phyloP scores from a whole-genome alignment of 2,329 filamentous ascomycete species.

The Podosphaera xanthii region DNA sequence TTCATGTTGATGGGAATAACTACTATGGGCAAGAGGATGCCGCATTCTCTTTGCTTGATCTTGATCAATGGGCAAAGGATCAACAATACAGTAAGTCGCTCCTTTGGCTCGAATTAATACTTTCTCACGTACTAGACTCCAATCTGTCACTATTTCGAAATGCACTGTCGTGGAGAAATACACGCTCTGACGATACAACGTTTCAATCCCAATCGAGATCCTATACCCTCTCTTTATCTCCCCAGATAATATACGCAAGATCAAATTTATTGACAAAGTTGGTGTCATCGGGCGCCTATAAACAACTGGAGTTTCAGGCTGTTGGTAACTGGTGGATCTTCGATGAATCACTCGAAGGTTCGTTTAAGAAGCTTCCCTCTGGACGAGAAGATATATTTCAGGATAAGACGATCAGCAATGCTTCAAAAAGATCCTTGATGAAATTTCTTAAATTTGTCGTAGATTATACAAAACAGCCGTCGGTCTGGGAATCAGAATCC shows the following conservation, averaged over 20 bases:
- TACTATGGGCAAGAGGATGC: conserved; percentile 80
- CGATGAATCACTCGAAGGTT: conserved; percentile 6
- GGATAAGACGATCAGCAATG: conserved; percentile 49
- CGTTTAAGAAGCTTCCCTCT: conserved; percentile 45
- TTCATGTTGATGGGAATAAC: conserved; percentile 70
- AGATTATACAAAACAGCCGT: conserved; percentile 39
- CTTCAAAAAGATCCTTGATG: conserved; percentile 71
- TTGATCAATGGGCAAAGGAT: conserved; percentile 45
- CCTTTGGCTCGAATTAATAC: background rate
- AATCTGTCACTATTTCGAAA: conserved; percentile 10
- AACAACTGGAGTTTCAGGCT: conserved; percentile 79
- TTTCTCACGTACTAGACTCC: background rate
- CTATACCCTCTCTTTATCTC: conserved; percentile 66
- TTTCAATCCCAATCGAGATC: conserved; percentile 41
- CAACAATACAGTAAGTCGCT: conserved; percentile 16
- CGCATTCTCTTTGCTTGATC: conserved; percentile 64
- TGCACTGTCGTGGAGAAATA: conserved; percentile 11
- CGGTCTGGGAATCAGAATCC: conserved; percentile 35
- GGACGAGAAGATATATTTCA: conserved; percentile 82
- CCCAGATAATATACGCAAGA: conserved; percentile 66
- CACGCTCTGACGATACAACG: conserved; percentile 18
- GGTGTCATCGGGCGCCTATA: conserved; percentile 72
- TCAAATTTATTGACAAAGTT: conserved; percentile 57
- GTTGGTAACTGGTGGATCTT: conserved; percentile 84
- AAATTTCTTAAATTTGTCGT: conserved; percentile 80